These are phyloP conservation scores for Scenedesmus sp. DNA, from an alignment of 163 green algal species.

Conservation along the genomic window DNA sequence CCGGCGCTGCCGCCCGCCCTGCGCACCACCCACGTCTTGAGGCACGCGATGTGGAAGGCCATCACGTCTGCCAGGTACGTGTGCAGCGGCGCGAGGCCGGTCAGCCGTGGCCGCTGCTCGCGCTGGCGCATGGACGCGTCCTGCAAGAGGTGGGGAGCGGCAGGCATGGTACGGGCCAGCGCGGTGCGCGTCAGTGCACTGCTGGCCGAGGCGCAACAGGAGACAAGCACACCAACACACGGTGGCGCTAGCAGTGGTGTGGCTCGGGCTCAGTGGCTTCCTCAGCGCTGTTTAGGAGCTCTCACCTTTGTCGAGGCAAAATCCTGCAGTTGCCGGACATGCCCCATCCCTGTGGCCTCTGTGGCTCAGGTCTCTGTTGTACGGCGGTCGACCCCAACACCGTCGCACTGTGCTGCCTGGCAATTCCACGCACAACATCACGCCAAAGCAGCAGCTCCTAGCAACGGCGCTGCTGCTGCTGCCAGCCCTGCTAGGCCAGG, in stretches of 20 bases:
- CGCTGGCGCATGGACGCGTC: slow-evolving; percentile 12
- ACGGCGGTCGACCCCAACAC: too few species aligned
- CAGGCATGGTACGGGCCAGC: background rate
- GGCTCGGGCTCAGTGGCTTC: background rate
- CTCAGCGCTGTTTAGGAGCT: background rate
- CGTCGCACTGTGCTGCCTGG: too few species aligned
- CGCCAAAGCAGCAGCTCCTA: too few species aligned
- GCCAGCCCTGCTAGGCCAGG: too few species aligned
- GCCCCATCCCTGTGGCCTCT: too few species aligned
- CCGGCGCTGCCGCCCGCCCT: background rate
- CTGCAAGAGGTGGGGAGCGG: background rate
- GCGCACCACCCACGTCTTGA: slow-evolving; percentile 34
- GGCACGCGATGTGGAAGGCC: slow-evolving; percentile 24
- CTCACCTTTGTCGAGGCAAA: too few species aligned
- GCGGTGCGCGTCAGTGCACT: background rate
- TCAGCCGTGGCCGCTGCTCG: background rate
- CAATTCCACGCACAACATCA: too few species aligned
- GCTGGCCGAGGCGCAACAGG: background rate
- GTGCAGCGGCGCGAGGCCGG: slow-evolving; percentile 13
- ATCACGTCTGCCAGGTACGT: slow-evolving; percentile 18
- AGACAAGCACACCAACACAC: background rate
- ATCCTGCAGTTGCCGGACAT: too few species aligned
- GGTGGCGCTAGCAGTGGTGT: too few species aligned
- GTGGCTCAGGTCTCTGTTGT: too few species aligned
- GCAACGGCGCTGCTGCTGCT: too few species aligned